Evolutionary conservation across 352 stramenopile species (phyloP).

Genomic region (Globisporangium acanthophoron): DNA sequence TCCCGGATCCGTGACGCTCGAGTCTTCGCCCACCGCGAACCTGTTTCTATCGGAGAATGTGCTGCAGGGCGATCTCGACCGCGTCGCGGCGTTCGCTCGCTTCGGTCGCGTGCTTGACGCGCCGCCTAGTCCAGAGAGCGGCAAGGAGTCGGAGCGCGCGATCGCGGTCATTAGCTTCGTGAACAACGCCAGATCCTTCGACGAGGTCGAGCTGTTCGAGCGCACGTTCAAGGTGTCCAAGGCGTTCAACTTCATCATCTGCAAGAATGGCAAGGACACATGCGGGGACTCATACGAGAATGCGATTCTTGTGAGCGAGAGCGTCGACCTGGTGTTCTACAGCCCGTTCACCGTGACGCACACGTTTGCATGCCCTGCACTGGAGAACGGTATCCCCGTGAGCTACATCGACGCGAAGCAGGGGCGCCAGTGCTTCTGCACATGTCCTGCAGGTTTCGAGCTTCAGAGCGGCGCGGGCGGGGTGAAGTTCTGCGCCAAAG

Average conservation of each 20-base stretch:
- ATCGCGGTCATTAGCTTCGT: constrained; percentile 17
- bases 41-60: constrained; percentile 2
- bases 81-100: constrained; percentile 4
- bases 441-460: constrained; percentile 36
- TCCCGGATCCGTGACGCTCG: neutral
- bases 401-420: constrained; percentile 29
- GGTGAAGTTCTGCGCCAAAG: constrained; percentile 20
- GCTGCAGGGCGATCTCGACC: constrained; percentile 5
- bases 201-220: constrained; percentile 16
- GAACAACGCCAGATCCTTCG: constrained; percentile 14
- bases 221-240: constrained; percentile 9
- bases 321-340: constrained; percentile 51
- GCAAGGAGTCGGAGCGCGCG: neutral
- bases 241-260: constrained; percentile 17
- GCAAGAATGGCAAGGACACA: constrained; percentile 13
- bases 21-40: neutral
- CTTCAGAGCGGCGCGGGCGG: constrained; percentile 14
- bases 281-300: constrained; percentile 23
- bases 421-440: constrained; percentile 47
- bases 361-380: constrained; percentile 23
- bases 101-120: constrained; percentile 9
- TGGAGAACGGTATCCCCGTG: constrained; percentile 40
- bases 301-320: constrained; percentile 29
- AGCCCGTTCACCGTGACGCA: constrained; percentile 48
- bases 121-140: neutral